Conservation (phyloP, 2,329 filamentous ascomycete species). For the Ascochyta viciae-villosae region DNA sequence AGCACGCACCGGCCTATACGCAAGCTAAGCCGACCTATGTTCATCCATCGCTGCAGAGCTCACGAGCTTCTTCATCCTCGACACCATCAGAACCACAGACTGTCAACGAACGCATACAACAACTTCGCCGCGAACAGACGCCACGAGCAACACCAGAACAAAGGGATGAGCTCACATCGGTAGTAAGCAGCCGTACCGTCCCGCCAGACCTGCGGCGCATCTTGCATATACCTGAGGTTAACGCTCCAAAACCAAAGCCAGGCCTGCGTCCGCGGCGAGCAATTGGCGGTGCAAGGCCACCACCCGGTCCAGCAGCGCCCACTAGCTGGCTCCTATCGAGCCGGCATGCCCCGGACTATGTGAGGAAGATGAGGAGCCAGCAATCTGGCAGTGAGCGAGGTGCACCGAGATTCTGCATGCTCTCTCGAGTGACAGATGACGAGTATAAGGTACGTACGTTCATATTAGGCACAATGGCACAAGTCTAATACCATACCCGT, state of each 20-base stretch:
- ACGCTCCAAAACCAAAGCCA: conserved; percentile 54
- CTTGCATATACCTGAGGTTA: conserved; percentile 55
- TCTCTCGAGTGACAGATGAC: conserved; percentile 33
- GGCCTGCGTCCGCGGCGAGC: conserved; percentile 41
- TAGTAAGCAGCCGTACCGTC: conserved; percentile 51
- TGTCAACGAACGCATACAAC: conserved; percentile 58
- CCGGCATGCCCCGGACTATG: conserved; percentile 34
- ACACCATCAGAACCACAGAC: conserved; percentile 37
- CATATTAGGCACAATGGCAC: too few species aligned
- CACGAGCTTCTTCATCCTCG: conserved; percentile 32
- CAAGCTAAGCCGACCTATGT: conserved; percentile 51
- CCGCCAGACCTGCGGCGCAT: conserved; percentile 55
- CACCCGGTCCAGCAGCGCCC: conserved; percentile 55
- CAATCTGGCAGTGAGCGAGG: conserved; percentile 14
- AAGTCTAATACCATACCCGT: background rate
- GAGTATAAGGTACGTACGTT: conserved; percentile 37
- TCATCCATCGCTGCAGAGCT: conserved; percentile 46
- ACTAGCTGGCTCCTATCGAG: conserved; percentile 53
- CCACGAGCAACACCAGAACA: conserved; percentile 51
- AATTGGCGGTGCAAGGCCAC: conserved; percentile 38
- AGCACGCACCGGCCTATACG: conserved; percentile 52
- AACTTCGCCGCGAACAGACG: conserved; percentile 54
- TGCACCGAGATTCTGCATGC: conserved; percentile 29
- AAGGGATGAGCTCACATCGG: conserved; percentile 53
- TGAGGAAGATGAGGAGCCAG: conserved; percentile 24